phyloP scores from a whole-genome alignment of 2,329 filamentous ascomycete species.

The Periconia macrospinosa region DNA sequence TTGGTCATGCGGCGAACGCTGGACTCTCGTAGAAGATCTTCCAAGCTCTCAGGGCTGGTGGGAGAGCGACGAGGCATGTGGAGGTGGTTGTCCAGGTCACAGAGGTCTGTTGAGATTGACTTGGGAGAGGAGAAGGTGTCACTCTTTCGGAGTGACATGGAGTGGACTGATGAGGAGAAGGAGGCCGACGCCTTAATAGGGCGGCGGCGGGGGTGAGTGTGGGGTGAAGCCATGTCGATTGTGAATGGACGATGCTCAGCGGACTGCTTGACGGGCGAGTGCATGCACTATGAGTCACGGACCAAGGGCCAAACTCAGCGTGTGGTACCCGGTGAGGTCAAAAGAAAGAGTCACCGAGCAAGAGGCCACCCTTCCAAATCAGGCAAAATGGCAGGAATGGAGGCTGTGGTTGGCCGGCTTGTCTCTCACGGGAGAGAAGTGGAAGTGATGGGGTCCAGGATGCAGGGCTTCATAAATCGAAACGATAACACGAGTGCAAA shows the following conservation, averaged over 20 bases:
- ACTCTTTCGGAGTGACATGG: slow-evolving; percentile 52
- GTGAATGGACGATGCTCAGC: slow-evolving; percentile 37
- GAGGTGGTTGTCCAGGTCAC: slow-evolving; percentile 42
- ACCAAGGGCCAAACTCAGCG: slow-evolving; percentile 9
- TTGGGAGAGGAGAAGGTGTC: slow-evolving; percentile 52
- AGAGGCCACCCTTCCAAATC: slow-evolving; percentile 6
- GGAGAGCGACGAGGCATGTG: slow-evolving; percentile 52
- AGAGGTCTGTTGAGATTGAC: slow-evolving; percentile 40
- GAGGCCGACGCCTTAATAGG: slow-evolving; percentile 43
- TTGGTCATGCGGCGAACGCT: slow-evolving; percentile 49
- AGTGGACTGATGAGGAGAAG: slow-evolving; percentile 40
- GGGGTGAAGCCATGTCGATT: slow-evolving; percentile 42
- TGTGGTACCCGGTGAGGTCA: slow-evolving; percentile 1
- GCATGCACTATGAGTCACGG: slow-evolving; percentile 37
- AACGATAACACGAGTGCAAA: neutral
- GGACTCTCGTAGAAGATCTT: slow-evolving; percentile 48
- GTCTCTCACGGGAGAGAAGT: slow-evolving; percentile 3
- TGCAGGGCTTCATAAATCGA: slow-evolving; percentile 8
- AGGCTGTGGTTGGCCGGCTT: slow-evolving; percentile 5
- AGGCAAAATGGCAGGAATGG: slow-evolving; percentile 1
- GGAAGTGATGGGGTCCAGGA: slow-evolving; percentile 3
- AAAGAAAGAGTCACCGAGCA: slow-evolving; percentile 9
- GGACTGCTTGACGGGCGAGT: slow-evolving; percentile 9
- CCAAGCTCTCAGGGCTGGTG: slow-evolving; percentile 52
- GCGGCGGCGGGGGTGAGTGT: slow-evolving; percentile 50